phyloP scores from a whole-genome alignment of 495 filamentous ascomycete species.

The Xylaria bambusicola region DNA sequence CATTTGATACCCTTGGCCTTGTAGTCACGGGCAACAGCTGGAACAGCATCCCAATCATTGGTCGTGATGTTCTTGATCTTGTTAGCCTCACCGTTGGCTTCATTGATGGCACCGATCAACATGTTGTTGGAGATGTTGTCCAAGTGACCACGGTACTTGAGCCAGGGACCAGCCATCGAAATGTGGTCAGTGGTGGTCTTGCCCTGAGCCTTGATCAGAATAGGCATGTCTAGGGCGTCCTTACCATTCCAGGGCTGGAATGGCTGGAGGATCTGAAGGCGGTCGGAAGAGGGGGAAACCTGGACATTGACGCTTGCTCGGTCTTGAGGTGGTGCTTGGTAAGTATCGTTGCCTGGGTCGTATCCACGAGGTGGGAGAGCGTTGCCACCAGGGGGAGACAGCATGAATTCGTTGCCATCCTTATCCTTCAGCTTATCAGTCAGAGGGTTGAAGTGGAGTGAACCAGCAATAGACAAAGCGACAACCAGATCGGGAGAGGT shows the following conservation, averaged over 20 bases:
- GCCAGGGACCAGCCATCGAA: constrained; percentile 98
- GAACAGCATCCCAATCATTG: constrained; percentile 82
- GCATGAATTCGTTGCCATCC: constrained; percentile 94
- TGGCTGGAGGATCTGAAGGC: constrained; percentile 86
- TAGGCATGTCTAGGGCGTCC: constrained; percentile 83
- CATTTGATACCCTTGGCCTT: constrained; percentile 94
- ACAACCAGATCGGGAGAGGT: constrained; percentile 97
- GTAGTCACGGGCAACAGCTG: constrained; percentile 95
- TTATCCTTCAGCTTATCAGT: constrained; percentile 93
- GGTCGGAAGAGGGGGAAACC: constrained; percentile 87
- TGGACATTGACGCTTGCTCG: constrained; percentile 70
- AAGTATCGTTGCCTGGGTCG: constrained; percentile 92
- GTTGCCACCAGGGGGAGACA: constrained; percentile 75
- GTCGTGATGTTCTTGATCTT: constrained; percentile 92
- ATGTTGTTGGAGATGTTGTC: constrained; percentile 99
- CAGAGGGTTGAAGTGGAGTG: constrained; percentile 94
- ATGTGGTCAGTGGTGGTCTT: constrained; percentile 99
- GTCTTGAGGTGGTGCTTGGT: constrained; percentile 91
- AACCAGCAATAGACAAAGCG: constrained; percentile 86
- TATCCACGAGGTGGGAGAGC: constrained; percentile 82
- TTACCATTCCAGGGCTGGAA: constrained; percentile 94
- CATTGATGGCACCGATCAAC: constrained; percentile 97
- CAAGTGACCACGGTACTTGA: constrained; percentile 99
- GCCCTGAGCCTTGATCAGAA: constrained; percentile 96
- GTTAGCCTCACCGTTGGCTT: constrained; percentile 95